These are phyloP conservation scores for Eucalyptus cloeziana DNA, from an alignment of 345 rosid species.

Conservation along the genomic window DNA sequence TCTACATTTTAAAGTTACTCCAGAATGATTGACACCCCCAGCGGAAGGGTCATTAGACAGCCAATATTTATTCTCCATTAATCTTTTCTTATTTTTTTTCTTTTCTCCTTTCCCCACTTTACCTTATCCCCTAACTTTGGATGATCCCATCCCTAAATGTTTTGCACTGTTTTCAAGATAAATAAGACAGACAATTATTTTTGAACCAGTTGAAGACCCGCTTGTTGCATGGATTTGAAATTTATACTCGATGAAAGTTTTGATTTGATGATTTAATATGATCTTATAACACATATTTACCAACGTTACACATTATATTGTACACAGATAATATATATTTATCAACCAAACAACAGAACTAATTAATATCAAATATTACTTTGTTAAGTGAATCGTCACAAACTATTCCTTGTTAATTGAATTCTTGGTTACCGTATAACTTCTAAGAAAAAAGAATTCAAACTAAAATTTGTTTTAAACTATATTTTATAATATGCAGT, in stretches of 20 bases:
- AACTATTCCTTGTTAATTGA: neutral
- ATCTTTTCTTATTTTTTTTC: neutral
- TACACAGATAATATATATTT: neutral
- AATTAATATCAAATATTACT: neutral
- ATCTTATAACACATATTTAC: neutral
- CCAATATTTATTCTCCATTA: too few relatives aligned
- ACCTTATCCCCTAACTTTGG: neutral
- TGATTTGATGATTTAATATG: neutral
- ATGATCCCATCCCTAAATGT: neutral
- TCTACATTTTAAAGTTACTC: too few relatives aligned
- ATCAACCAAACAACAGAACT: neutral
- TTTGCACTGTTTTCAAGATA: neutral
- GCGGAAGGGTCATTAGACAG: neutral
- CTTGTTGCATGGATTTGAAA: neutral
- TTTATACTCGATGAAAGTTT: too few relatives aligned
- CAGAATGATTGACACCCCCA: neutral
- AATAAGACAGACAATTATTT: neutral
- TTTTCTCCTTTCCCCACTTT: too few relatives aligned
- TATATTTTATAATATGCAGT: neutral
- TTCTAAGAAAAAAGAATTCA: neutral
- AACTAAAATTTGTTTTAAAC: neutral
- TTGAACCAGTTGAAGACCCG: neutral
- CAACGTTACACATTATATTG: neutral
- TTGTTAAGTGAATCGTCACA: neutral
- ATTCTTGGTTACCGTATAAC: neutral